Percentiles rank a stretch among this genome's conserved stretches.
phyloP scores from a whole-genome alignment of 73 alveolate species.

The Blepharisma stoltei region DNA sequence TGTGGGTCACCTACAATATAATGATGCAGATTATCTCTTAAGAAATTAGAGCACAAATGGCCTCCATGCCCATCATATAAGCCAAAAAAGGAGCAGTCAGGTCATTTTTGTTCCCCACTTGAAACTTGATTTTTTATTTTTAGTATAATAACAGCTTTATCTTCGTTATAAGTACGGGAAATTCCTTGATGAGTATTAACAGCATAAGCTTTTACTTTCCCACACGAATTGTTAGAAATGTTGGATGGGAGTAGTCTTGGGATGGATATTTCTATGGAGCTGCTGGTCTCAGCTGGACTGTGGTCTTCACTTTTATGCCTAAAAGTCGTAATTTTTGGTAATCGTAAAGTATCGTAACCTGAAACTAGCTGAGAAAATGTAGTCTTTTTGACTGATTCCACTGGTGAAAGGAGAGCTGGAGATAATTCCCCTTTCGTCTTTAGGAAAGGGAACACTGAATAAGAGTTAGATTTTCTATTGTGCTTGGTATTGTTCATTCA shows the following conservation, averaged over 20 bases:
- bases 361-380: too few relatives aligned
- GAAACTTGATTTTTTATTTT: background rate
- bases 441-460: too few relatives aligned
- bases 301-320: too few relatives aligned
- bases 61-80: conserved; percentile 67
- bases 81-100: conserved; percentile 57
- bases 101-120: conserved; percentile 14
- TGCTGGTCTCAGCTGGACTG: too few relatives aligned
- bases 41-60: conserved; percentile 54
- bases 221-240: conserved; percentile 30
- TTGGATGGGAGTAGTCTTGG: conserved; percentile 46
- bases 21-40: conserved; percentile 59
- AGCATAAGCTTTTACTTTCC: conserved; percentile 18
- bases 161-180: conserved; percentile 35
- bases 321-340: too few relatives aligned
- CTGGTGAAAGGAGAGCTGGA: too few relatives aligned
- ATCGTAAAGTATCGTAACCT: too few relatives aligned
- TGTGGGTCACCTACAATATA: conserved; percentile 39
- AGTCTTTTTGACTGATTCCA: too few relatives aligned
- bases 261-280: background rate
- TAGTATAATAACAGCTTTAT: background rate
- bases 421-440: too few relatives aligned
- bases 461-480: too few relatives aligned
- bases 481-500: too few relatives aligned
- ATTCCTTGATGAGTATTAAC: conserved; percentile 29